Percentiles rank a stretch among this genome's conserved stretches.
phyloP scores from a whole-genome alignment of 768 basidiomycete species.

The Tylopilus sp. region DNA sequence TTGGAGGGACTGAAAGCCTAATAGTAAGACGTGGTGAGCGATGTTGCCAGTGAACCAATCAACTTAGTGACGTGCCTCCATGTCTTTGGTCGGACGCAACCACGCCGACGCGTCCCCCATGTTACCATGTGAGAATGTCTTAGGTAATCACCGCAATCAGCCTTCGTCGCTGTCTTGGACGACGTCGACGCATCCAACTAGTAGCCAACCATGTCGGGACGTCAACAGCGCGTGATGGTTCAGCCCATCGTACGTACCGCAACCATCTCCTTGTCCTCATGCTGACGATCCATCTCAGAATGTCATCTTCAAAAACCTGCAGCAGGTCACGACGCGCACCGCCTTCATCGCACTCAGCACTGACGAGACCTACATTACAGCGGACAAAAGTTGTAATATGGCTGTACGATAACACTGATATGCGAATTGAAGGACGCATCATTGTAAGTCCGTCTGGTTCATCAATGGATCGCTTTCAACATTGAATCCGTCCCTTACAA shows the following conservation, averaged over 20 bases:
- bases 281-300: slow-evolving; percentile 49
- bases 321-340: slow-evolving; percentile 51
- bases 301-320: slow-evolving; percentile 97
- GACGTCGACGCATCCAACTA: slow-evolving; percentile 7
- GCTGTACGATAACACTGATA: slow-evolving; percentile 96
- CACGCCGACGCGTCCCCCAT: slow-evolving; percentile 16
- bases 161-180: slow-evolving; percentile 3
- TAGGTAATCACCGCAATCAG: slow-evolving; percentile 14
- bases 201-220: slow-evolving; percentile 71
- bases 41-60: background rate
- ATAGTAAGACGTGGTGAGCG: slow-evolving; percentile 5
- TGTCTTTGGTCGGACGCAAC: slow-evolving; percentile 19
- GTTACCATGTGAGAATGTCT: slow-evolving; percentile 21
- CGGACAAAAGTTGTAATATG: slow-evolving; percentile 85
- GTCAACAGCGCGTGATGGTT: slow-evolving; percentile 97
- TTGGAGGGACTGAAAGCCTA: slow-evolving; percentile 73
- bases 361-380: slow-evolving; percentile 37
- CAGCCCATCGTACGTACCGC: slow-evolving; percentile 87
- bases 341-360: slow-evolving; percentile 6
- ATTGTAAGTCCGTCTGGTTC: slow-evolving; percentile 62
- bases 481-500: slow-evolving; percentile 40
- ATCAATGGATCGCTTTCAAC: slow-evolving; percentile 28
- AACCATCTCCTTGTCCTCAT: background rate
- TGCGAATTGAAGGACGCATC: slow-evolving; percentile 94
- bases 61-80: slow-evolving; percentile 28